These are phyloP conservation scores for Deinandra increscens DNA, from an alignment of 129 eudicot species.

Conservation along the genomic window DNA sequence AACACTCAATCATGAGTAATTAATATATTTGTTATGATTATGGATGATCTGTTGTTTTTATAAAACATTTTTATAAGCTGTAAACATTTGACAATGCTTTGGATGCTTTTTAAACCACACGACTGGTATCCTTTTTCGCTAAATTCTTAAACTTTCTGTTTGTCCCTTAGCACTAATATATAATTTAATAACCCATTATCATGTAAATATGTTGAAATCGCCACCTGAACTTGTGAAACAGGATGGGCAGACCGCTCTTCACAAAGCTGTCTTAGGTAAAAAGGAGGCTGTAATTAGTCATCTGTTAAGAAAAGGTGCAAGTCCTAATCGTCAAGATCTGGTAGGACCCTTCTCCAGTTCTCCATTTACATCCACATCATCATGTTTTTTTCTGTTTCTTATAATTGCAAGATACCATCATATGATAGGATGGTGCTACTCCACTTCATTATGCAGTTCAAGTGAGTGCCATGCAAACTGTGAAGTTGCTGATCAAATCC, in stretches of 20 bases:
- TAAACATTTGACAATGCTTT: not conserved
- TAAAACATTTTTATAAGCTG: not conserved
- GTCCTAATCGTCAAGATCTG: conserved; percentile 59
- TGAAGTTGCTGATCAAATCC: conserved; percentile 74
- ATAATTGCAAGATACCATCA: conserved; percentile 7
- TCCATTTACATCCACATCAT: not conserved
- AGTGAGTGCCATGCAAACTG: conserved; percentile 92
- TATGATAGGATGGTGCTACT: conserved; percentile 74
- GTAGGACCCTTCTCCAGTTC: conserved; percentile 34
- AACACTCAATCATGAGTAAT: too few species aligned
- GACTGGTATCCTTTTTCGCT: not conserved
- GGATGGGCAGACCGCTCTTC: conserved; percentile 88
- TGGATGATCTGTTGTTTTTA: too few species aligned
- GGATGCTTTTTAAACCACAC: too few species aligned
- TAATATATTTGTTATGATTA: too few species aligned
- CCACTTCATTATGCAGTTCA: conserved; percentile 98
- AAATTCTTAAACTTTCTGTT: not conserved
- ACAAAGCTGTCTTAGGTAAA: conserved; percentile 67
- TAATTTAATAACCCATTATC: not conserved
- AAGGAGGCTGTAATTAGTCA: conserved; percentile 91
- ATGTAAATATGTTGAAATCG: not conserved
- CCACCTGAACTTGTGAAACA: conserved; percentile 29
- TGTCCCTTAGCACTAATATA: not conserved
- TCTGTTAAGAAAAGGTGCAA: conserved; percentile 89
- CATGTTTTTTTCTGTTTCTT: not conserved